Conservation (phyloP, 148 eudicot species). For the Fallopia convolvulus region DNA sequence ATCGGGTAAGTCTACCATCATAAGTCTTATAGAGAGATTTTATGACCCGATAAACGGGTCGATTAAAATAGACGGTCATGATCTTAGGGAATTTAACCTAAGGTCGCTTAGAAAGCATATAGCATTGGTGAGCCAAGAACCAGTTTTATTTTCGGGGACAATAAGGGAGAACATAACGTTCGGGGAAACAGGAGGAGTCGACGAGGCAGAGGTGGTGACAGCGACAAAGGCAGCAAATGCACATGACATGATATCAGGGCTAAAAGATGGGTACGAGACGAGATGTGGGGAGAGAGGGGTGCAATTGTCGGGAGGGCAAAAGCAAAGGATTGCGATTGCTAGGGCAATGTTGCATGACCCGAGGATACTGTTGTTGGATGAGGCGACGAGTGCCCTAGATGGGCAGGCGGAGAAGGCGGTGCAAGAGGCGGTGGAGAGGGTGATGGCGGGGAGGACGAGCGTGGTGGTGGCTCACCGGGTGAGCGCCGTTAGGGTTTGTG, state of each 20-base stretch:
- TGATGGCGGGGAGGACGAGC: slow-evolving; percentile 69
- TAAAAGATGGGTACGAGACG: slow-evolving; percentile 63
- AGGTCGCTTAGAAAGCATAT: slow-evolving; percentile 59
- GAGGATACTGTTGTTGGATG: slow-evolving; percentile 49
- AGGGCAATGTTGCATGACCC: slow-evolving; percentile 70
- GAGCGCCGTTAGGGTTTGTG: slow-evolving; percentile 64
- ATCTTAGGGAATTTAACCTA: slow-evolving; percentile 41
- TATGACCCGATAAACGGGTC: slow-evolving; percentile 60
- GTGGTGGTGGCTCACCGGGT: slow-evolving; percentile 79
- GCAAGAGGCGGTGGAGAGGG: slow-evolving; percentile 68
- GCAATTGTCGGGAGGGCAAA: slow-evolving; percentile 83
- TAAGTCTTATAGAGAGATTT: slow-evolving; percentile 62
- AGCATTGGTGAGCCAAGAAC: slow-evolving; percentile 83
- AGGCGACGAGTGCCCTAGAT: slow-evolving; percentile 83
- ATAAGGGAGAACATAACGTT: slow-evolving; percentile 58
- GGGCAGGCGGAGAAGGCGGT: slow-evolving; percentile 66
- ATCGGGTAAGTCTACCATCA: slow-evolving; percentile 77
- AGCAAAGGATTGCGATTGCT: slow-evolving; percentile 79
- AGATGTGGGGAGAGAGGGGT: slow-evolving; percentile 71
- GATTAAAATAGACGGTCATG: slow-evolving; percentile 56
- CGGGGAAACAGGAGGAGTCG: slow-evolving; percentile 26
- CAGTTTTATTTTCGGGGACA: slow-evolving; percentile 58
- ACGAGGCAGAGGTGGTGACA: slow-evolving; percentile 47
- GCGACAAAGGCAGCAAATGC: slow-evolving; percentile 80
- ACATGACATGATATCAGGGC: slow-evolving; percentile 51